Conservation (phyloP, 345 rosid genomes). For the Hibiscus syriacus region DNA sequence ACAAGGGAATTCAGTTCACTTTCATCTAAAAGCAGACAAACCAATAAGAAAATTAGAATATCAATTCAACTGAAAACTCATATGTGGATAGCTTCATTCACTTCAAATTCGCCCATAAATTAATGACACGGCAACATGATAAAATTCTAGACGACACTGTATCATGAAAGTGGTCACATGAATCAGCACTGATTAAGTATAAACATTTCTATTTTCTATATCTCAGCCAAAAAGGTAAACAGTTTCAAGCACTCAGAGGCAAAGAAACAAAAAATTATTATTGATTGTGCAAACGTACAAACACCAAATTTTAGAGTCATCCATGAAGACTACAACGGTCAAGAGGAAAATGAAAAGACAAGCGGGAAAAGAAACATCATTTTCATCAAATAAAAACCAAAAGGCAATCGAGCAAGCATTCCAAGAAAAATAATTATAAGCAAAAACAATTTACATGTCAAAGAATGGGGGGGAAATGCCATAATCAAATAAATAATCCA, state of each 20-base stretch:
- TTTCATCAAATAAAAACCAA: neutral
- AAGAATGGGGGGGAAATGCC: neutral
- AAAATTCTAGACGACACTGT: neutral
- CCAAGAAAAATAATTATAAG: neutral
- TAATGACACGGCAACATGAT: neutral
- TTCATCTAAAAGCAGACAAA: neutral
- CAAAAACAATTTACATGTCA: neutral
- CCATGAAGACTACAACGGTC: neutral
- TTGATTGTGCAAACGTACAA: neutral
- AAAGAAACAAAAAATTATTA: neutral
- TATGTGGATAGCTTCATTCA: no score
- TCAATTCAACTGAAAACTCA: neutral
- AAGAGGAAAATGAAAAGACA: no score
- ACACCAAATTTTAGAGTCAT: conserved; percentile 1
- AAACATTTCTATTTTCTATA: neutral
- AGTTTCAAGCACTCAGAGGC: conserved; percentile 1
- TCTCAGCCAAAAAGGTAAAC: neutral
- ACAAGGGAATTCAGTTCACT: neutral
- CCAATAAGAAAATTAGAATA: neutral
- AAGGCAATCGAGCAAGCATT: neutral
- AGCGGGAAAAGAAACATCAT: no score
- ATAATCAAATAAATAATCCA: neutral
- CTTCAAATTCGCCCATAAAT: no score
- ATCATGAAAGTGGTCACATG: neutral
- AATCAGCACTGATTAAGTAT: neutral